phyloP scores from a whole-genome alignment of 129 eudicot species.

The Cynara cardunculus region DNA sequence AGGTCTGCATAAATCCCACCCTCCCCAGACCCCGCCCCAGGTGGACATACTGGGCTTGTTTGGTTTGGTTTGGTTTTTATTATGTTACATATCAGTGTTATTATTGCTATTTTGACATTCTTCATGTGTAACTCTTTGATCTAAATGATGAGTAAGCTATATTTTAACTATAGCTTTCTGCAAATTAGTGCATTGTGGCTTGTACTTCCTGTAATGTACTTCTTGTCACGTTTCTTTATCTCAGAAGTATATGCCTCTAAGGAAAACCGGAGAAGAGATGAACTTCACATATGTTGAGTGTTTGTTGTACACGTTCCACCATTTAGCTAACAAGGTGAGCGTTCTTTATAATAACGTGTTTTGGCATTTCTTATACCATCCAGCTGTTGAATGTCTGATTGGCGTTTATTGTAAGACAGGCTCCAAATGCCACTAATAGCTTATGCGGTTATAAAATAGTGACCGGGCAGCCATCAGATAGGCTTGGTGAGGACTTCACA shows the following conservation, averaged over 20 bases:
- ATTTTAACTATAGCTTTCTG: background rate
- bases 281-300: conserved; percentile 93
- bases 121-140: background rate
- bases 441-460: conserved; percentile 93
- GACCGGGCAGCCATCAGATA: conserved; percentile 97
- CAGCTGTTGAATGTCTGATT: conserved; percentile 1
- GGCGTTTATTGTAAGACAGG: conserved; percentile 38
- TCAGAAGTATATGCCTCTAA: conserved; percentile 88
- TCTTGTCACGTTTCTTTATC: background rate
- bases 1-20: background rate
- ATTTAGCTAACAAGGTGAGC: conserved; percentile 75
- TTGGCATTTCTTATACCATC: background rate
- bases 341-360: background rate
- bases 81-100: background rate
- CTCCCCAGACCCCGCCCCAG: background rate
- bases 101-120: background rate
- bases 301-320: conserved; percentile 84
- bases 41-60: background rate
- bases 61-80: background rate
- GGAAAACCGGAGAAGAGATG: conserved; percentile 92
- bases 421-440: conserved; percentile 93
- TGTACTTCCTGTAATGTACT: background rate
- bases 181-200: background rate
- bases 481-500: conserved; percentile 96
- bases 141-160: background rate